Evolutionary conservation across 202 grass and related monocot genomes (phyloP).

Genomic region (Musa balbisiana): DNA sequence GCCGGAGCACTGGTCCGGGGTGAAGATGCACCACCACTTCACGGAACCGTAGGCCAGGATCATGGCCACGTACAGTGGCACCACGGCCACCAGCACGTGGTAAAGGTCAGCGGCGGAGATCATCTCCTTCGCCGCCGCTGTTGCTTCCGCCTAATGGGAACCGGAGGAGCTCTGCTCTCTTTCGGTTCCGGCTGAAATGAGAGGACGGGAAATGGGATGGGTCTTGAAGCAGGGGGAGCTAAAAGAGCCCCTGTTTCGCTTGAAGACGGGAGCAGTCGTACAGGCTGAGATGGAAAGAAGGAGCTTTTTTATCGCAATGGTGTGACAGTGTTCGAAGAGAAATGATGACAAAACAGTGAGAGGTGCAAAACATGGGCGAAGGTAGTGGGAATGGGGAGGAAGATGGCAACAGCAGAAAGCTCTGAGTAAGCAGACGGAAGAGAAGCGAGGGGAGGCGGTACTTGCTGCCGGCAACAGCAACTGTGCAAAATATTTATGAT

Average conservation of each 20-base stretch:
- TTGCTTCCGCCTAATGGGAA: slow-evolving; percentile 31
- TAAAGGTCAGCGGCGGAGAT: slow-evolving; percentile 64
- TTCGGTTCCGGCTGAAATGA: slow-evolving; percentile 38
- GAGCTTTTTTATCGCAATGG: no score
- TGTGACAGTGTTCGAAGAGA: no score
- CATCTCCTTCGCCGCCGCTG: slow-evolving; percentile 24
- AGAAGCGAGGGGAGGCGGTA: background rate
- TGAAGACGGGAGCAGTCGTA: background rate
- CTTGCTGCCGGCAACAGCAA: background rate
- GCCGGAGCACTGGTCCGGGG: slow-evolving; percentile 76
- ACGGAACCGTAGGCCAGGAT: slow-evolving; percentile 86
- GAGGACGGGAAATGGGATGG: slow-evolving; percentile 29
- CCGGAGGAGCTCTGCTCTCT: slow-evolving; percentile 25
- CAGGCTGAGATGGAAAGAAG: no score
- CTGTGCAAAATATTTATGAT: slow-evolving; percentile 1
- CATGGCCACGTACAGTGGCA: slow-evolving; percentile 89
- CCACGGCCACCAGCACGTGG: slow-evolving; percentile 72
- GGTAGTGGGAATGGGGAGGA: no score
- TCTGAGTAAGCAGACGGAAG: no score
- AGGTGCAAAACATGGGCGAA: no score
- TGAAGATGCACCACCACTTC: slow-evolving; percentile 82
- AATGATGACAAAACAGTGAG: no score
- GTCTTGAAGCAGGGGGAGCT: background rate
- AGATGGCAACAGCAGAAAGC: no score
- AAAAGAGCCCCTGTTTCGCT: background rate